phyloP scores from a whole-genome alignment of 805 yeast genomes.

The Sungouiella blattae region DNA sequence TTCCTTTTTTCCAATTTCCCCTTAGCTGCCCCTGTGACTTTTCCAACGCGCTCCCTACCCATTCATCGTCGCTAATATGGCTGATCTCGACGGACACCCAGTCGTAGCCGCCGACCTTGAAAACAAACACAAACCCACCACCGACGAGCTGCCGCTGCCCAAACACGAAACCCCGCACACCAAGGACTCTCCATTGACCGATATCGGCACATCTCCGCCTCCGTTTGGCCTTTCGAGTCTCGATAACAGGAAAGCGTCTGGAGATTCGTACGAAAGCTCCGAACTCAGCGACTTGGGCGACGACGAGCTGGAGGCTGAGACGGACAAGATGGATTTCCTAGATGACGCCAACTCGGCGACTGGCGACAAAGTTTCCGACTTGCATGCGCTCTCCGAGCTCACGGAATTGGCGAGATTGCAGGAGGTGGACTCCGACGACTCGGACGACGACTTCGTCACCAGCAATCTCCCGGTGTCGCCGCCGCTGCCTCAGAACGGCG shows the following conservation, averaged over 20 bases:
- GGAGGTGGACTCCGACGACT: constrained; percentile 36
- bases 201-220: constrained; percentile 40
- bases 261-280: constrained; percentile 36
- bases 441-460: constrained; percentile 9
- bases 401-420: constrained; percentile 39
- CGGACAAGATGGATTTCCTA: constrained; percentile 73
- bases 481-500: not conserved
- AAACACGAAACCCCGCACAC: not conserved
- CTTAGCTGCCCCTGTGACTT: too few relatives aligned
- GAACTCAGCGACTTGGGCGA: constrained; percentile 54
- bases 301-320: constrained; percentile 81
- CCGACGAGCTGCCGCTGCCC: not conserved
- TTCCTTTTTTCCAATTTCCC: too few relatives aligned
- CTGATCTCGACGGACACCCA: too few relatives aligned
- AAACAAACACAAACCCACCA: too few relatives aligned
- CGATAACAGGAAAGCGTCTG: constrained; percentile 9
- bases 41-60: too few relatives aligned
- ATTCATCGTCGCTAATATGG: too few relatives aligned
- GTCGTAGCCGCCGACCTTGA: too few relatives aligned
- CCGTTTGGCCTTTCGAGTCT: constrained; percentile 25
- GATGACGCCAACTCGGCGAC: constrained; percentile 22
- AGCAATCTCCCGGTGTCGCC: constrained; percentile 1
- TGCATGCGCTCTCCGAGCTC: constrained; percentile 38
- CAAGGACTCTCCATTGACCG: constrained; percentile 39
- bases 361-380: constrained; percentile 29